Evolutionary conservation across 768 basidiomycete species (phyloP).

Genomic region (Suillus paluster): DNA sequence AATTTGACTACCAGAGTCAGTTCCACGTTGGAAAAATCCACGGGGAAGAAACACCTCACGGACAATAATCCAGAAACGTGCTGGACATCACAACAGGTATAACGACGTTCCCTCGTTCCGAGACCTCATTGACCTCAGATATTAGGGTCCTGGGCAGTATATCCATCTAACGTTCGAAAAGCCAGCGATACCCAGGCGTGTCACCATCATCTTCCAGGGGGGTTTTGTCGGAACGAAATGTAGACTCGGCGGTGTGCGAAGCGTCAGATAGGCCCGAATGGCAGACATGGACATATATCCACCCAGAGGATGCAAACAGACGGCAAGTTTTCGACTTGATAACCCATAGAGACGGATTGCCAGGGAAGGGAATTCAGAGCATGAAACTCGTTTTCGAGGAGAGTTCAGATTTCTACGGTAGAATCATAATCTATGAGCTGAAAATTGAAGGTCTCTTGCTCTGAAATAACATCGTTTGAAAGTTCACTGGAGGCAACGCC

Average conservation of each 20-base stretch:
- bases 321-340: slow-evolving; percentile 67
- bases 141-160: slow-evolving; percentile 76
- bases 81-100: slow-evolving; percentile 83
- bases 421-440: slow-evolving; percentile 76
- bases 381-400: slow-evolving; percentile 76
- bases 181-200: slow-evolving; percentile 56
- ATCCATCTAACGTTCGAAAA: slow-evolving; percentile 64
- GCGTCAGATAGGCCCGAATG: slow-evolving; percentile 46
- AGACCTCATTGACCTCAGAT: slow-evolving; percentile 9
- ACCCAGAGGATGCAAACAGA: slow-evolving; percentile 81
- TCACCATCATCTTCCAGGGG: slow-evolving; percentile 80
- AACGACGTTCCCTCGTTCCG: slow-evolving; percentile 8
- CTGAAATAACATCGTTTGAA: background rate
- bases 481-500: background rate
- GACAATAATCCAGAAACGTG: slow-evolving; percentile 80
- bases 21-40: slow-evolving; percentile 76
- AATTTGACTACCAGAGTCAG: slow-evolving; percentile 59
- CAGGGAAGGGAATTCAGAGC: slow-evolving; percentile 37
- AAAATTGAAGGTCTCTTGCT: slow-evolving; percentile 31
- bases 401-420: slow-evolving; percentile 86
- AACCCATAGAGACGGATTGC: slow-evolving; percentile 16
- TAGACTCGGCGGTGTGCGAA: slow-evolving; percentile 45
- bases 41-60: slow-evolving; percentile 69
- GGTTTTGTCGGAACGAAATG: slow-evolving; percentile 82
- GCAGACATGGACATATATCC: slow-evolving; percentile 58